Base-by-base conservation (phyloP, 83 land plant genomes). In the Picea mariana region DNA sequence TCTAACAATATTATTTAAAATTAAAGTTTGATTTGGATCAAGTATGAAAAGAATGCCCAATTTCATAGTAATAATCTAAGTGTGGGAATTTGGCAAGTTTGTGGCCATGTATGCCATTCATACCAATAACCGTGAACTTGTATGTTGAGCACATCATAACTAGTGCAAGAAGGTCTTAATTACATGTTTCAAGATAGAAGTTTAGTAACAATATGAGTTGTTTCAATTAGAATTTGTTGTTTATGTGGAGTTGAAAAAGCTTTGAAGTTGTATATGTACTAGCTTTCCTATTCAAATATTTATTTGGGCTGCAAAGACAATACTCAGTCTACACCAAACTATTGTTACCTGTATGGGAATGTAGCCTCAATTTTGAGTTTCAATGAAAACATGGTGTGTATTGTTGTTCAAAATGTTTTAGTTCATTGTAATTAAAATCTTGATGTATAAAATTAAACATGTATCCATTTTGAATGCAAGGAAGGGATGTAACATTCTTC, bases 111-210 rank as follows among this genome's bases (percentile, higher is more conserved):
- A 16, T 59, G 62, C 38, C 38, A 34, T 95, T 80, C 99, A 94
- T 80, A 94, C 96, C 63, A 98, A 98, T 85, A 93, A 95, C 21
- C 88, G 94, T 47, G 99, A 98, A 85, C 90, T 98, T 75, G 95
- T 98, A 64, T 98, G 99, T 85, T 99, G 99, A 38, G 99, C 99
- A 6, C 99, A 98, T 83, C 99, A 34, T 34, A 98, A 83, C 94
- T 98, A 80, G 99, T 98, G 0, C 99, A 98, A 83, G 99, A 98
- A 86, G 99, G 99, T 42, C 92, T 98, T 27, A 98, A 98, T 80
- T 98, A 98, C 85, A 98, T 98, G 99, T 98, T 98, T 84, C 99
- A 95, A 62, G 99, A 98, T 78, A 96, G 90, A 87, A 93, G 99
- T 77, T 92, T 98, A 72, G 99, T 98, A 16, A 98, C 99, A 84